A percentile compares a stretch with the other conserved stretches of the same genome.
phyloP scores from a whole-genome alignment of 2,329 filamentous ascomycete species.

The Ophiocordyceps camponoti-leonardi region DNA sequence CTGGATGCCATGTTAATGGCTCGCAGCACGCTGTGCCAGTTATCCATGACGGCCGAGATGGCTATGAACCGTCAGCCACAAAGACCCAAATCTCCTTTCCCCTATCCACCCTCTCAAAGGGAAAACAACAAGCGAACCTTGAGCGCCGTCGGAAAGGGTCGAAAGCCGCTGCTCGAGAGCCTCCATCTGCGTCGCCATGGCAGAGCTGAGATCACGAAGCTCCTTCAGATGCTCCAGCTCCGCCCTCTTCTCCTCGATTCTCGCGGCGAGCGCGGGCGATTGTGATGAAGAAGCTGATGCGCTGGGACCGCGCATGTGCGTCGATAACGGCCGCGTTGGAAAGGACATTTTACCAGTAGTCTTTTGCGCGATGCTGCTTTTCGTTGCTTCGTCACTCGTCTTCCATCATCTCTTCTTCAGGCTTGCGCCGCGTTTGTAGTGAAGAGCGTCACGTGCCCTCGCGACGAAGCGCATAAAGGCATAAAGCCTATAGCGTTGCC shows the following conservation, averaged over 20 bases:
- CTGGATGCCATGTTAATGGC: constrained; percentile 78
- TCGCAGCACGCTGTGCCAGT: constrained; percentile 75
- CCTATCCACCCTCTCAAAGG: too few species aligned
- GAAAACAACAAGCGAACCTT: constrained; percentile 35
- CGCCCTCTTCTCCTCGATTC: constrained; percentile 72
- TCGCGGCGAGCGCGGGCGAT: constrained; percentile 52
- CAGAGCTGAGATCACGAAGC: constrained; percentile 61
- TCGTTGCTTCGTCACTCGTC: neutral
- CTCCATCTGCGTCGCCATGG: constrained; percentile 68
- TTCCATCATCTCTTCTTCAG: neutral
- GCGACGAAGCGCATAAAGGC: neutral
- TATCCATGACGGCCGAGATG: constrained; percentile 68
- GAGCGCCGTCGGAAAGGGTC: constrained; percentile 66
- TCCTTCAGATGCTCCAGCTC: constrained; percentile 68
- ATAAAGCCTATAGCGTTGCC: constrained; percentile 2
- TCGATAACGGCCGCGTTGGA: constrained; percentile 38
- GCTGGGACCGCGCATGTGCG: constrained; percentile 50
- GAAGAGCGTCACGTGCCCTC: constrained; percentile 7
- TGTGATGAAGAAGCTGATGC: constrained; percentile 35
- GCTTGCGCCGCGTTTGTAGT: neutral
- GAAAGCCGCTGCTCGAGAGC: constrained; percentile 60
- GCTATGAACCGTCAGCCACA: constrained; percentile 24
- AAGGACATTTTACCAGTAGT: constrained; percentile 43
- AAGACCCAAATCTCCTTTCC: too few species aligned
- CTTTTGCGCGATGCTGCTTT: too few species aligned